Evolutionary conservation across 768 basidiomycete species (phyloP).

Genomic region (Sporobolomyces phaffii): DNA sequence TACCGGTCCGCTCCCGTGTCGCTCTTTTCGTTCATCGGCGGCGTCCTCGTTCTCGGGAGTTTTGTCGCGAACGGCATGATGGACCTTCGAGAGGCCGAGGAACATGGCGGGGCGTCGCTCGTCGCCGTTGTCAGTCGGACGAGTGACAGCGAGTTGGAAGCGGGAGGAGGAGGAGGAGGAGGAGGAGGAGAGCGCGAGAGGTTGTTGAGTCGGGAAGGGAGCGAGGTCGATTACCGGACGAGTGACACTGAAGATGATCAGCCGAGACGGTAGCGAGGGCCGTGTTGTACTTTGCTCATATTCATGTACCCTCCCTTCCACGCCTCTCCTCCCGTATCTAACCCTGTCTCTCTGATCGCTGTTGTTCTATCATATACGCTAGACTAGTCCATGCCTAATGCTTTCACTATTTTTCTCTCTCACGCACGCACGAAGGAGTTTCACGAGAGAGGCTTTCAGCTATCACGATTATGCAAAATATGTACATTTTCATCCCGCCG

Average conservation of each 20-base stretch:
- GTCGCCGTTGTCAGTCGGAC: background rate
- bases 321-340: too few relatives aligned
- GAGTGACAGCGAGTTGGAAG: background rate
- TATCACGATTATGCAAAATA: too few relatives aligned
- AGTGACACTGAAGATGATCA: background rate
- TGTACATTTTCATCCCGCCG: too few relatives aligned
- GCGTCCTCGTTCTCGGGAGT: constrained; percentile 64
- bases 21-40: constrained; percentile 60
- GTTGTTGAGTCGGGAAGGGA: background rate
- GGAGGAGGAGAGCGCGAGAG: constrained; percentile 55
- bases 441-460: too few relatives aligned
- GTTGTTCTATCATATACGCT: too few relatives aligned
- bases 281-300: too few relatives aligned
- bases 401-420: too few relatives aligned
- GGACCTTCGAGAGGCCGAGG: constrained; percentile 43
- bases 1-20: constrained; percentile 48
- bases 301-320: too few relatives aligned
- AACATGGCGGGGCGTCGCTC: background rate
- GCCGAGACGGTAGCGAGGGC: too few relatives aligned
- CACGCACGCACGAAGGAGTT: too few relatives aligned
- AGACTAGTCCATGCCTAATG: too few relatives aligned
- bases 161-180: constrained; percentile 50
- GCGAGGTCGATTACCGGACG: constrained; percentile 8
- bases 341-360: too few relatives aligned
- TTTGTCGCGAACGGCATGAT: constrained; percentile 66